Percentiles rank a stretch among this genome's conserved stretches.
Evolutionary conservation across 148 eudicot species (phyloP).

Genomic region (Mesembryanthemum crystallinum): DNA sequence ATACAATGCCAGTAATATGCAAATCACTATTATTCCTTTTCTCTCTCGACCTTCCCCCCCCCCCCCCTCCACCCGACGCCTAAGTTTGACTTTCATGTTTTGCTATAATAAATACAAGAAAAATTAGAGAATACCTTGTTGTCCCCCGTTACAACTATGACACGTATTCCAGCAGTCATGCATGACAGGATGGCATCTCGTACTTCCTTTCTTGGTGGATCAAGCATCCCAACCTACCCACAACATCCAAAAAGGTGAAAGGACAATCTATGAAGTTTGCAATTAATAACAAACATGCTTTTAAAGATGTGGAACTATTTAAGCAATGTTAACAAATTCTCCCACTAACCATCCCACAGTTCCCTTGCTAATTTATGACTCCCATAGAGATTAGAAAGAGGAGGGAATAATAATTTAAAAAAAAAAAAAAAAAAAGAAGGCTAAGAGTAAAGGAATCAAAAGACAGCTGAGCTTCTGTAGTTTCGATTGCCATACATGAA

Average conservation of each 20-base stretch:
- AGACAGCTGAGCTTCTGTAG: not conserved
- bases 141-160: conserved; percentile 97
- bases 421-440: not conserved
- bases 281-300: not conserved
- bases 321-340: not conserved
- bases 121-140: conserved; percentile 63
- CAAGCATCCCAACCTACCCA: conserved; percentile 96
- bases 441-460: not conserved
- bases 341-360: not conserved
- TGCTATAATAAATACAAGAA: not conserved
- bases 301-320: not conserved
- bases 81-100: not conserved
- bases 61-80: not conserved
- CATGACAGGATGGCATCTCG: conserved; percentile 83
- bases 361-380: not conserved
- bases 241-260: conserved; percentile 4
- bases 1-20: not conserved
- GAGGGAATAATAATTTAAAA: too few relatives aligned
- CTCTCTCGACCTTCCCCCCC: not conserved
- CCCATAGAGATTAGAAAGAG: not conserved
- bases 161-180: conserved; percentile 98
- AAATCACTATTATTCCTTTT: not conserved
- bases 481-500: not conserved
- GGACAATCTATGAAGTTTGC: not conserved
- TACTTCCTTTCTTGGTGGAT: conserved; percentile 97